These are phyloP conservation scores for Malus hybrid DNA, from an alignment of 331 rosid genomes.

Conservation along the genomic window DNA sequence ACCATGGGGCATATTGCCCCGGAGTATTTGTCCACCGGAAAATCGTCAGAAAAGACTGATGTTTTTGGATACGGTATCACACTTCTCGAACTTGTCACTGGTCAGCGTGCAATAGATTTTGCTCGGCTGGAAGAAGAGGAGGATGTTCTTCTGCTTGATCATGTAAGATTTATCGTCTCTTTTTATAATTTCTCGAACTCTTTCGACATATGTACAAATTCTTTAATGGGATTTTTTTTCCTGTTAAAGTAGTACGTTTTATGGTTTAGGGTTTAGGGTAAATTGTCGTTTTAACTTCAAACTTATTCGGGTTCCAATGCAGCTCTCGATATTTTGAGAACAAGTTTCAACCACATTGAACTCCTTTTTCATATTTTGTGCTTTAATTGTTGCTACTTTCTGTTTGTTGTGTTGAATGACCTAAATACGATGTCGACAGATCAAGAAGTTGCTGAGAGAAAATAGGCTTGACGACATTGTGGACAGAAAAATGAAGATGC, in stretches of 20 bases:
- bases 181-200: background rate
- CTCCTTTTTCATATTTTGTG: background rate
- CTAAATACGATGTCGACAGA: slow-evolving; percentile 31
- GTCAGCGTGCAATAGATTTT: slow-evolving; percentile 86
- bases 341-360: background rate
- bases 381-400: background rate
- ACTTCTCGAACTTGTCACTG: slow-evolving; percentile 88
- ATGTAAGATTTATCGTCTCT: slow-evolving; percentile 39
- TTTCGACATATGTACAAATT: background rate
- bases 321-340: background rate
- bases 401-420: background rate
- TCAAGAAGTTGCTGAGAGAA: slow-evolving; percentile 67
- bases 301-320: background rate
- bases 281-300: background rate
- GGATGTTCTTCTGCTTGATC: slow-evolving; percentile 90
- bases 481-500: slow-evolving; percentile 59
- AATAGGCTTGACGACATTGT: slow-evolving; percentile 76
- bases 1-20: slow-evolving; percentile 99
- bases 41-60: slow-evolving; percentile 86
- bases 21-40: slow-evolving; percentile 85
- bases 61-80: slow-evolving; percentile 93
- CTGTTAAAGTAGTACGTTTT: background rate
- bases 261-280: background rate
- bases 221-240: background rate
- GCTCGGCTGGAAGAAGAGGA: slow-evolving; percentile 87